Base-by-base conservation (phyloP, 768 basidiomycete species). In the Tulasnella sp. region DNA sequence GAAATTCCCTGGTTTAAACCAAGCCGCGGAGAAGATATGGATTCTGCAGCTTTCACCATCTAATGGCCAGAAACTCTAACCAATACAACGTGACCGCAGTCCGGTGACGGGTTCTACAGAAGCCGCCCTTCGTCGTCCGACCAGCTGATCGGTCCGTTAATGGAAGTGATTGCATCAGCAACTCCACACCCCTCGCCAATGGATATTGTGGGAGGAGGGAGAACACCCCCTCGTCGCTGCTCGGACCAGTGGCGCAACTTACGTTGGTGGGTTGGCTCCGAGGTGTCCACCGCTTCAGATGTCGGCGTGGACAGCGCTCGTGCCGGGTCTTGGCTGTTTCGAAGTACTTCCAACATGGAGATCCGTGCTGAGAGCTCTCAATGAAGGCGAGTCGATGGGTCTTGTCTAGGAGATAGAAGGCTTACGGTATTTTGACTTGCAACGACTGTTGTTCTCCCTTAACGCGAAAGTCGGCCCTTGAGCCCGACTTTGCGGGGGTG, bases 361-460 rank as follows among this genome's bases (percentile, higher is more conserved):
- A 29, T 29, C 29, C 55, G 55, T 44, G 44, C 15, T 44, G 16
- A 44, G 44, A 16, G 61, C 61, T 67, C 61, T 35, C 29, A 29
- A 13, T 67, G 13, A 26, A 67, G 35, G 13, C 61, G 61, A 32
- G 4, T 67, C 61, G 61, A 29, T 29, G 61, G 61, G 26, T 67
- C 26, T 29, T 20, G 11, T 67, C 26, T 18, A 67, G 61, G 61
- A 67, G 61, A 32, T 32, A 29, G 57, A 67, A 29, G 44, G 61
- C 35, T 67, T 67, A 67, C 61, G 61, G 29, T 67, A 67, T 67
- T 67, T 67, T 67, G 61, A 67, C 61, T 67, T 67, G 61, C 51
- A n/a, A 7, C 51, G n/a, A 51, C 51, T 20, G n/a, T n/a, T n/a
- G 51, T n/a, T 51, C 51, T 9, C 51, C 51, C 29, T 67, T 29